Evolutionary conservation across 179 eudicot genomes (phyloP).

Genomic region (Silene vulgaris): DNA sequence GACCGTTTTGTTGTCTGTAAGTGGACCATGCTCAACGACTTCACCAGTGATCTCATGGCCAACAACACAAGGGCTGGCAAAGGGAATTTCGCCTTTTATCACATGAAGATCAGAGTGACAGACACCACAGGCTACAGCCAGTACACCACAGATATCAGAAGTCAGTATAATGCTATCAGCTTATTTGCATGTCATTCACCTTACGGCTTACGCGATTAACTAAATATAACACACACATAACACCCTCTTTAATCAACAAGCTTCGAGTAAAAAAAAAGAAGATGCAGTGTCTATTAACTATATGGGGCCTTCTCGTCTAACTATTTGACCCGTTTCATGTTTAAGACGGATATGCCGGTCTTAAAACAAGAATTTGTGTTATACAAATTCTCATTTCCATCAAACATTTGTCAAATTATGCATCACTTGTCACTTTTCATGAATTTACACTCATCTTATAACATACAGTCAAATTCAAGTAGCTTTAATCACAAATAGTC

Average conservation of each 20-base stretch:
- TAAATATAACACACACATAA: neutral
- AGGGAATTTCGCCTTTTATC: slow-evolving; percentile 95
- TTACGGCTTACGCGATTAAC: neutral
- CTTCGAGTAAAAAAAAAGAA: neutral
- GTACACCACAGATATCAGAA: slow-evolving; percentile 20
- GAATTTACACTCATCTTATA: neutral
- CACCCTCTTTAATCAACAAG: neutral
- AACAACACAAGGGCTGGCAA: slow-evolving; percentile 84
- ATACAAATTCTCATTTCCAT: neutral
- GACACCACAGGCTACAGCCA: slow-evolving; percentile 88
- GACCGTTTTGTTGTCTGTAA: slow-evolving; percentile 54
- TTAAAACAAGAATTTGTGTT: neutral
- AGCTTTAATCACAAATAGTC: neutral
- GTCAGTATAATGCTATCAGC: neutral
- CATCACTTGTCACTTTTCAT: neutral
- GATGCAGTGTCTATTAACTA: neutral
- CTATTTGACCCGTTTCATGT: no score
- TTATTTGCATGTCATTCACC: neutral
- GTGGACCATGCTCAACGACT: slow-evolving; percentile 91
- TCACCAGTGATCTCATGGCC: slow-evolving; percentile 99
- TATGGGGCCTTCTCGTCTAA: neutral
- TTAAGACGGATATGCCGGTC: no score
- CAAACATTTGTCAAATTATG: neutral
- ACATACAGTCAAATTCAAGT: neutral
- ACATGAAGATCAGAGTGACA: slow-evolving; percentile 99